A percentile compares a stretch with the other conserved stretches of the same genome.
Evolutionary conservation across 164 flowering plant species (phyloP).

Genomic region (Liquidambar formosana): DNA sequence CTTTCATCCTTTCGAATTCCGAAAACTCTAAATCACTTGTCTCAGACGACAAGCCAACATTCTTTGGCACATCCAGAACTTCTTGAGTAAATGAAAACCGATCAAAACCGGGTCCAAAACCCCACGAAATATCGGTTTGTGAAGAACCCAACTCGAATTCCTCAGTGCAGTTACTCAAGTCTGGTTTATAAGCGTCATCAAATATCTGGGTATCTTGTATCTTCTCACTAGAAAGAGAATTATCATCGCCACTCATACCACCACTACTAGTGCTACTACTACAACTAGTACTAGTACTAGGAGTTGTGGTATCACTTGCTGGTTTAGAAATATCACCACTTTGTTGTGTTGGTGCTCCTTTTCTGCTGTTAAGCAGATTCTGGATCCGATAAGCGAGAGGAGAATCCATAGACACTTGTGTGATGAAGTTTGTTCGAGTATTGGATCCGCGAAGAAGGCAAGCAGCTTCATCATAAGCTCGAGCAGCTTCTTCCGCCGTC

Average conservation of each 20-base stretch:
- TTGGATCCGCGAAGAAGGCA: slow-evolving; percentile 84
- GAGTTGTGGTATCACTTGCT: background rate
- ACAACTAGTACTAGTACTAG: slow-evolving; percentile 6
- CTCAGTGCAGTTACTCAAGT: slow-evolving; percentile 43
- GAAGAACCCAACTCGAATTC: slow-evolving; percentile 33
- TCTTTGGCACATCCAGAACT: slow-evolving; percentile 36
- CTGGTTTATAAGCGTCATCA: slow-evolving; percentile 69
- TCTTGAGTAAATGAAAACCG: slow-evolving; percentile 36
- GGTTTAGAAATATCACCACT: background rate
- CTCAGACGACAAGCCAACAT: slow-evolving; percentile 16
- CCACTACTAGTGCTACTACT: slow-evolving; percentile 13
- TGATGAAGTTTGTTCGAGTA: slow-evolving; percentile 74
- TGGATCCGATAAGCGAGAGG: slow-evolving; percentile 72
- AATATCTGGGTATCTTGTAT: slow-evolving; percentile 23
- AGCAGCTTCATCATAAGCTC: slow-evolving; percentile 91
- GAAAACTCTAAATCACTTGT: slow-evolving; percentile 28
- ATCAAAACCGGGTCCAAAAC: slow-evolving; percentile 28
- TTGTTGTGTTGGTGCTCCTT: slow-evolving; percentile 18
- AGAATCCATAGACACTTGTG: slow-evolving; percentile 62
- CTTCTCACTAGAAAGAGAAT: slow-evolving; percentile 7
- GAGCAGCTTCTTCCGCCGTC: slow-evolving; percentile 83
- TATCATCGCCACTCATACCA: background rate
- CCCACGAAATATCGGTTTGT: slow-evolving; percentile 37
- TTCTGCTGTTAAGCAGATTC: slow-evolving; percentile 58
- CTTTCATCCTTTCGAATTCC: slow-evolving; percentile 71